Evolutionary conservation across 2,329 filamentous ascomycete species (phyloP).

Genomic region (Drechslerella coelobrocha): DNA sequence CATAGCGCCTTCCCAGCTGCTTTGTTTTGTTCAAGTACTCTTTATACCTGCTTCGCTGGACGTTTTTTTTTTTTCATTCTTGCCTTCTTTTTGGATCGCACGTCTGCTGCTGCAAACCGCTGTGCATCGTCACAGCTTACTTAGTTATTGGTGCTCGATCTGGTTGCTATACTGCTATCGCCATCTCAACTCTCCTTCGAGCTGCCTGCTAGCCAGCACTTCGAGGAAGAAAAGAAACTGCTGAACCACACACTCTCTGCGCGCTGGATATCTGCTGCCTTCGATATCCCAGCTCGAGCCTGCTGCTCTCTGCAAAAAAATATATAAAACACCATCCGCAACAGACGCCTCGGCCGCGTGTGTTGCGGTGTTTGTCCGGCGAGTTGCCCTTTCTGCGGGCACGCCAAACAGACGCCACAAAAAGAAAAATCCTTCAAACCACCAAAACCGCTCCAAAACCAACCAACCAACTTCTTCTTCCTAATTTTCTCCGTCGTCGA

Average conservation of each 20-base stretch:
- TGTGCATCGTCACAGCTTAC: too few species aligned
- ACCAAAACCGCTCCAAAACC: neutral
- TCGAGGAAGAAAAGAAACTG: neutral
- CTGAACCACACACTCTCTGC: neutral
- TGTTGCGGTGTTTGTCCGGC: neutral
- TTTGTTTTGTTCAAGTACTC: constrained; percentile 10
- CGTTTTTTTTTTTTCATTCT: neutral
- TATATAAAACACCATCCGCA: neutral
- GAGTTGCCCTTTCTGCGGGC: neutral
- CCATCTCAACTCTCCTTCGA: neutral
- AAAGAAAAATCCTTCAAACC: constrained; percentile 2
- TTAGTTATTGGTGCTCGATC: too few species aligned
- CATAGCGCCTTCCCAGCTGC: neutral
- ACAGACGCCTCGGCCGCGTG: neutral
- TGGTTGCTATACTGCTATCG: constrained; percentile 18
- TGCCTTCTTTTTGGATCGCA: neutral
- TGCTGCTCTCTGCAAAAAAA: neutral
- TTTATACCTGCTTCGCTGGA: neutral
- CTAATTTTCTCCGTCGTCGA: constrained; percentile 11
- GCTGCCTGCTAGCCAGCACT: neutral
- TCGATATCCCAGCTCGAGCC: too few species aligned
- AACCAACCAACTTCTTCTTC: constrained; percentile 1
- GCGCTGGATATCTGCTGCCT: neutral
- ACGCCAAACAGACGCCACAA: neutral
- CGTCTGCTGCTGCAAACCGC: neutral